Evolutionary conservation across 371 early-diverging fungal genomes (phyloP), one percentile per base, ranked within the genome.

Genomic region (Mortierella sp.): DNA sequence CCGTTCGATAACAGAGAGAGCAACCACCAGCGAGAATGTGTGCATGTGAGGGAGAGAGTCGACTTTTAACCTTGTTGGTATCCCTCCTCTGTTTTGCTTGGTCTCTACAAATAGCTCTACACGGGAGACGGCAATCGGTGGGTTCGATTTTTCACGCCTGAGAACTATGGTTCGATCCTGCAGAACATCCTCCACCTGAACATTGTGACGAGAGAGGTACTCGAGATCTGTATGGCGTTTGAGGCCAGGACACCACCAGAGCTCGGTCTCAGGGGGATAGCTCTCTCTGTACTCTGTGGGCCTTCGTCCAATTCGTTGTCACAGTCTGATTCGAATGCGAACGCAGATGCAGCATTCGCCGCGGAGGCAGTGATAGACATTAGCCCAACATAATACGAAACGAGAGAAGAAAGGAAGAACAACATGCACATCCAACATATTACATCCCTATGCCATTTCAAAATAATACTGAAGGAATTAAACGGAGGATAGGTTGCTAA

Each of bases 91-190:
- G 16, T 27, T 12, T 38, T 24, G 46, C 4, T 11, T 55, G 27
- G 27, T 0, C n/a, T 16, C 7, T 7, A 32, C 12, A 60, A 32
- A n/a, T 56, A 83, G 83, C 55, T 83, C 27, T 83, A 80, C 24
- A 83, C 83, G 6, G 77, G 77, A 10, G 70, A 83, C 29, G n/a
- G 44, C 10, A 48, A 70, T 10, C 73, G 83, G 7, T 83, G 83
- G 83, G 55, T 76, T 12, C 38, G 18, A 8, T 79, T 38, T 43
- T 83, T 83, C 58, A 70, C 74, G 32, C 72, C 72, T 0, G 68
- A 75, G 16, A 80, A 83, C 56, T 83, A 83, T 48, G 35, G 46
- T 6, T 75, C 49, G 16, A 80, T 83, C n/a, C 77, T 83, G 18
- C 32, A 74, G n/a, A 83, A 80, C 72, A 77, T 83, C 51, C 48